These are phyloP conservation scores for Penicillium sp. DNA, from an alignment of 2,329 filamentous ascomycete genomes.

Conservation along the genomic window DNA sequence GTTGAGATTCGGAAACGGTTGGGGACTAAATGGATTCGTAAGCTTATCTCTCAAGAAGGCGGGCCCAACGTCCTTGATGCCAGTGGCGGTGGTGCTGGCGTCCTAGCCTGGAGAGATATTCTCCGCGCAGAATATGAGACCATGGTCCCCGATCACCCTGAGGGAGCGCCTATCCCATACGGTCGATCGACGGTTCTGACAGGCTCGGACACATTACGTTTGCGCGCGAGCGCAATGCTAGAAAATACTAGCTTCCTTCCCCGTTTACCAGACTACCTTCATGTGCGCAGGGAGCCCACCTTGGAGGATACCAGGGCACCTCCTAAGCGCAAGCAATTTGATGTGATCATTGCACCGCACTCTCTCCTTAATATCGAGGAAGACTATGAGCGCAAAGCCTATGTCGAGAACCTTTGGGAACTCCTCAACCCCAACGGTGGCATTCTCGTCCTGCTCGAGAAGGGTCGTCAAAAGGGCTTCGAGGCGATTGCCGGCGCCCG, in stretches of 20 bases:
- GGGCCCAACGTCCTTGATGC: slow-evolving; percentile 58
- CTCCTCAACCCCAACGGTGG: slow-evolving; percentile 79
- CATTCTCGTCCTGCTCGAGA: slow-evolving; percentile 81
- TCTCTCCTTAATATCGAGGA: slow-evolving; percentile 70
- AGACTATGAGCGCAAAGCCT: slow-evolving; percentile 68
- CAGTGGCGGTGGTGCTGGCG: slow-evolving; percentile 56
- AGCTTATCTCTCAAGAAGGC: slow-evolving; percentile 51
- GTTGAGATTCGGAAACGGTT: slow-evolving; percentile 58
- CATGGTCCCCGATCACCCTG: slow-evolving; percentile 48
- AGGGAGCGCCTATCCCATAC: slow-evolving; percentile 39
- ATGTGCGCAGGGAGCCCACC: slow-evolving; percentile 53
- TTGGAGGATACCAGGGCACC: slow-evolving; percentile 54
- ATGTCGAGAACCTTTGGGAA: slow-evolving; percentile 85
- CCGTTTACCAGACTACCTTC: slow-evolving; percentile 79
- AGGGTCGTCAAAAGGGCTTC: slow-evolving; percentile 85
- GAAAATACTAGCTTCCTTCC: slow-evolving; percentile 90
- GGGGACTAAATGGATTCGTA: slow-evolving; percentile 55
- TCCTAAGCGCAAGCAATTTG: slow-evolving; percentile 69
- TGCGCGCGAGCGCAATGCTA: slow-evolving; percentile 69
- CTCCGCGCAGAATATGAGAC: slow-evolving; percentile 74
- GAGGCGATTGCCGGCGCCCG: slow-evolving; percentile 84
- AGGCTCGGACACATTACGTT: slow-evolving; percentile 67
- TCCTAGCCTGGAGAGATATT: slow-evolving; percentile 64
- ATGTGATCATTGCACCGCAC: slow-evolving; percentile 86
- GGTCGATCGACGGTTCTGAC: slow-evolving; percentile 78